These are phyloP conservation scores for Leccinellum rugosiceps DNA, from an alignment of 768 basidiomycete genomes.

Conservation along the genomic window DNA sequence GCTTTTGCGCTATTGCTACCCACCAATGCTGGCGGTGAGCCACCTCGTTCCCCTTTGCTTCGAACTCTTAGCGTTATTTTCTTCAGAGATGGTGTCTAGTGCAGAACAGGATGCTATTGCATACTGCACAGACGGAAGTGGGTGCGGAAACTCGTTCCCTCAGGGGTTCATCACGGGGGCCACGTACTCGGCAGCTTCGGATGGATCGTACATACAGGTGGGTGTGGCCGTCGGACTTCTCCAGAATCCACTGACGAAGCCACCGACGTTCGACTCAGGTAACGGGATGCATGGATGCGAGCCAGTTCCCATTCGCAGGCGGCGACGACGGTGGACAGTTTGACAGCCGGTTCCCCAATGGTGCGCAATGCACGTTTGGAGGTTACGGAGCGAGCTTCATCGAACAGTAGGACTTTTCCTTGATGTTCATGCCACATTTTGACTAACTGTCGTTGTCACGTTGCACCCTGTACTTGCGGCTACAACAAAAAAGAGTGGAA, in stretches of 20 bases:
- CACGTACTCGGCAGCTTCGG: slow-evolving; percentile 29
- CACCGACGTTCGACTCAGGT: slow-evolving; percentile 23
- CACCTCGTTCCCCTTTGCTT: neutral
- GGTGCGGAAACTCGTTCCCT: slow-evolving; percentile 30
- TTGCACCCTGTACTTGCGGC: neutral
- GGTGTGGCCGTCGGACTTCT: neutral
- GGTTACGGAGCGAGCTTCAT: slow-evolving; percentile 52
- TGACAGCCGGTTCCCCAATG: slow-evolving; percentile 49
- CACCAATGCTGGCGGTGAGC: slow-evolving; percentile 29
- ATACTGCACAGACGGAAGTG: slow-evolving; percentile 34
- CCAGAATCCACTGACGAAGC: neutral
- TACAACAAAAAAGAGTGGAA: slow-evolving; percentile 37
- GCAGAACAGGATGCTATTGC: slow-evolving; percentile 36
- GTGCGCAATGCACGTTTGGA: slow-evolving; percentile 51
- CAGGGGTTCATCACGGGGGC: slow-evolving; percentile 39
- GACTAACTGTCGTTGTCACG: neutral
- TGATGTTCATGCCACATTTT: neutral
- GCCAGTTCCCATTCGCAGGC: slow-evolving; percentile 30
- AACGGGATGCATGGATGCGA: slow-evolving; percentile 37
- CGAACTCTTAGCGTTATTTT: neutral
- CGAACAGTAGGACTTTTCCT: slow-evolving; percentile 37
- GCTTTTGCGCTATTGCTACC: slow-evolving; percentile 39
- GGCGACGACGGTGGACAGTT: slow-evolving; percentile 48
- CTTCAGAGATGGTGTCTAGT: slow-evolving; percentile 37
- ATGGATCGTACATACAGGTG: slow-evolving; percentile 41